Conservation (phyloP, 805 yeast genomes). For the Saccharomycopsis fodiens region DNA sequence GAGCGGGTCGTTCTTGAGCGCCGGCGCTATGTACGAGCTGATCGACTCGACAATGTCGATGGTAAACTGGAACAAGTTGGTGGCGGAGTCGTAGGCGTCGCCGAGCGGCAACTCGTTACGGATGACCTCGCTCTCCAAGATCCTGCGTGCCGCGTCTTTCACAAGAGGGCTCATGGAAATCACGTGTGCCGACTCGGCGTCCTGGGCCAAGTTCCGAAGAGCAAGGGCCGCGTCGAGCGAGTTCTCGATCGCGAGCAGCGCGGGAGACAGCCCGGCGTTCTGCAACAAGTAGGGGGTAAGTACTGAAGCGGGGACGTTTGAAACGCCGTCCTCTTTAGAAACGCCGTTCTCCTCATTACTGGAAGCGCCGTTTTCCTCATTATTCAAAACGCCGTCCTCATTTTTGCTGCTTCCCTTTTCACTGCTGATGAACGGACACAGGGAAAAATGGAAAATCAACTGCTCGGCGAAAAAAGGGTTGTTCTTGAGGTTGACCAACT, state of each 20-base stretch:
- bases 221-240: conserved; percentile 32
- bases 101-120: conserved; percentile 23
- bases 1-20: conserved; percentile 59
- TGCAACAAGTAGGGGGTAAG: conserved; percentile 15
- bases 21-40: conserved; percentile 74
- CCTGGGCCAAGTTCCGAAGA: conserved; percentile 77
- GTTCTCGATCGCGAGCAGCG: conserved; percentile 7
- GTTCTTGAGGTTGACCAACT: conserved; percentile 8
- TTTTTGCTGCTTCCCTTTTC: not conserved
- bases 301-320: not conserved
- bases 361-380: too few species aligned
- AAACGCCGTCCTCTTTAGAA: too few species aligned
- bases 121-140: conserved; percentile 32
- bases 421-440: conserved; percentile 7
- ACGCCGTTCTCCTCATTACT: not conserved
- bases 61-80: conserved; percentile 57
- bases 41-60: conserved; percentile 80
- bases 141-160: conserved; percentile 34
- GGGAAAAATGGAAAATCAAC: conserved; percentile 6
- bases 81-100: conserved; percentile 24
- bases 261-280: conserved; percentile 4
- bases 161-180: conserved; percentile 49
- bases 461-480: conserved; percentile 11
- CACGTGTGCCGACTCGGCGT: conserved; percentile 71
- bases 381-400: not conserved